Percentiles rank a stretch among this genome's conserved stretches.
Evolutionary conservation across 1,139 yeast genomes (phyloP).

Genomic region (Eremothecium gossypii): DNA sequence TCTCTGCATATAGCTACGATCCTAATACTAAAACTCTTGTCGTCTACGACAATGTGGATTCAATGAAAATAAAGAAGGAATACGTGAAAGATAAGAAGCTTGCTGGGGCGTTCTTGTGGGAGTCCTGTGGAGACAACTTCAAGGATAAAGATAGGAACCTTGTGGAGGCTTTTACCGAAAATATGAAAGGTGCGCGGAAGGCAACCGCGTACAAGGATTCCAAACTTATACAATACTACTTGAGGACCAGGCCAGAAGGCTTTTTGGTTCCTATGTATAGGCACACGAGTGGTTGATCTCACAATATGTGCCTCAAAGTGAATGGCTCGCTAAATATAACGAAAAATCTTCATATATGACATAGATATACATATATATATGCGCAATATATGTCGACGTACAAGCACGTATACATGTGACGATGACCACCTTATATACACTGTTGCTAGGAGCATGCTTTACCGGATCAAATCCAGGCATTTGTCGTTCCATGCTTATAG

Average conservation of each 20-base stretch:
- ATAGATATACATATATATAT: not conserved
- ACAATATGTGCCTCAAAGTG: not conserved
- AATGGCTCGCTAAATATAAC: not conserved
- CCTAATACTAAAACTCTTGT: conserved; percentile 35
- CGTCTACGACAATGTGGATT: conserved; percentile 55
- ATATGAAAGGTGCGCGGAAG: conserved; percentile 10
- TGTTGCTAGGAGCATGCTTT: too few relatives aligned
- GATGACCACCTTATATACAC: too few relatives aligned
- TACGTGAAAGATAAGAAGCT: conserved; percentile 42
- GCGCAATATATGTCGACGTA: not conserved
- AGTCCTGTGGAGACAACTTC: conserved; percentile 61
- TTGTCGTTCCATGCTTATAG: conserved; percentile 19
- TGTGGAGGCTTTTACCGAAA: conserved; percentile 25
- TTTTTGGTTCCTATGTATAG: conserved; percentile 9
- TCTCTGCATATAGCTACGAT: conserved; percentile 52
- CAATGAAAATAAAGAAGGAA: conserved; percentile 49
- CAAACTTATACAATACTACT: conserved; percentile 15
- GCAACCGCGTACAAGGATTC: conserved; percentile 15
- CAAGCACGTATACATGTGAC: not conserved
- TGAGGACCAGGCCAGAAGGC: conserved; percentile 12
- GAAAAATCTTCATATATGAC: not conserved
- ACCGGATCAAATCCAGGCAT: too few relatives aligned
- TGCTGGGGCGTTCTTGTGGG: conserved; percentile 96
- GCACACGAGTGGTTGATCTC: not conserved
- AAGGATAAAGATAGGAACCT: conserved; percentile 32